Evolutionary conservation across 352 stramenopile genomes (phyloP), one percentile per base, ranked within the genome.

Genomic region (Phytophthora citricola): DNA sequence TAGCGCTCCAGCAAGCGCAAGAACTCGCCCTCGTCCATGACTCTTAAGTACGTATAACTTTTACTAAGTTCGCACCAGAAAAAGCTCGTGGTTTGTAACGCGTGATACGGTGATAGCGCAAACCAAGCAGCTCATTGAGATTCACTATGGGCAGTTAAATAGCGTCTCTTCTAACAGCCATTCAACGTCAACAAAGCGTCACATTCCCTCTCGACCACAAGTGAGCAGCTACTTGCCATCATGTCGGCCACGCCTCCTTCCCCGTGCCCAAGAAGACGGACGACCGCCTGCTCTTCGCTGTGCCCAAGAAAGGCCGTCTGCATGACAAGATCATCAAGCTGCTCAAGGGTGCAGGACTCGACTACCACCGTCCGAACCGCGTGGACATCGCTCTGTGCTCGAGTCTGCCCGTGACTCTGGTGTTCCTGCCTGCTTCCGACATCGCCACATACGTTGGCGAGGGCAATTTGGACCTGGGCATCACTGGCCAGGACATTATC

Each of bases 361-460:
- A 99, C 67, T 99, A 99, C 84, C 82, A 93, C 70, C 90, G 97
- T 62, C 92, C 91, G 1, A 89, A 79, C 63, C 90, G 91, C 39
- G 83, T 97, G 58, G 92, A 98, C 67, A 97, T 98, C 71, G 97
- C 97, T 36, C 69, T 98, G 12, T 98, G 94, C 80, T 92, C 86
- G 51, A 91, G 89, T 58, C 78, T 99, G 11, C 94, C 96, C 0
- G 93, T 99, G 44, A 99, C 97, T 32, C 82, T 99, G 29, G 95
- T 99, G 40, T 99, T 99, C 71, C 76, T 99, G 20, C 97, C 97
- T 1, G 97, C 97, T 1, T 74, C 96, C 0, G 97, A 99, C 78
- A 99, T 99, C 76, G 95, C 97, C 4, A 98, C 93, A 55, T 99
- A 98, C 67, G 97, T 99, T 10, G 97, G 95, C 40, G 95, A 99